Conservation (phyloP, 2,329 filamentous ascomycete species). For the Geosmithia morbida region DNA sequence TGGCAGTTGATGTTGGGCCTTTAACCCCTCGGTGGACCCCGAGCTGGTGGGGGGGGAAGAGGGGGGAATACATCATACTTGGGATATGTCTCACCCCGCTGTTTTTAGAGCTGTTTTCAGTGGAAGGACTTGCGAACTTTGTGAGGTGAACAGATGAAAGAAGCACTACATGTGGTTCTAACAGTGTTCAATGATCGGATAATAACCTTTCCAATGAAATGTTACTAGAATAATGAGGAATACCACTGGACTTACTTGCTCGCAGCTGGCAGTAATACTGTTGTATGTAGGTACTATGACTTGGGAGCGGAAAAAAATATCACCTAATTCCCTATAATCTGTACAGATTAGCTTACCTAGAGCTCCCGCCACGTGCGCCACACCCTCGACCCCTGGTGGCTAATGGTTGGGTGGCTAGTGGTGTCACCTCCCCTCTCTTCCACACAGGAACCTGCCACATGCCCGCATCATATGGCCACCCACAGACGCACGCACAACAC, state of each 20-base stretch:
- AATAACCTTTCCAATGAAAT: too few species aligned
- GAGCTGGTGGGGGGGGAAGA: neutral
- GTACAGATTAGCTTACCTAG: neutral
- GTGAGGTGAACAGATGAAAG: too few species aligned
- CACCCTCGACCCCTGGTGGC: neutral
- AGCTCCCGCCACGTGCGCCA: neutral
- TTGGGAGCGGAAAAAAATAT: neutral
- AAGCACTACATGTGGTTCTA: too few species aligned
- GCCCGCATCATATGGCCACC: constrained; percentile 1
- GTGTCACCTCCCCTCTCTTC: too few species aligned
- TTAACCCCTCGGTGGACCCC: neutral
- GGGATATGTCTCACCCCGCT: neutral
- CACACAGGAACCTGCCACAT: neutral
- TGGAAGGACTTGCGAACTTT: too few species aligned
- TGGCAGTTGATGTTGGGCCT: neutral
- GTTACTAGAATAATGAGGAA: too few species aligned
- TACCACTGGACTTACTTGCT: too few species aligned
- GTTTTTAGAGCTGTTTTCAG: neutral
- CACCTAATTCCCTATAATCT: too few species aligned
- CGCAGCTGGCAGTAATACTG: too few species aligned
- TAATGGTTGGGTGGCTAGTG: too few species aligned
- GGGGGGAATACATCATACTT: neutral
- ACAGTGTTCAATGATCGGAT: too few species aligned
- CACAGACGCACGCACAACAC: neutral
- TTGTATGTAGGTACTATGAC: too few species aligned